These are phyloP conservation scores for Ceratobasidium sp. DNA, from an alignment of 1,284 basidiomycete genomes.

Conservation along the genomic window DNA sequence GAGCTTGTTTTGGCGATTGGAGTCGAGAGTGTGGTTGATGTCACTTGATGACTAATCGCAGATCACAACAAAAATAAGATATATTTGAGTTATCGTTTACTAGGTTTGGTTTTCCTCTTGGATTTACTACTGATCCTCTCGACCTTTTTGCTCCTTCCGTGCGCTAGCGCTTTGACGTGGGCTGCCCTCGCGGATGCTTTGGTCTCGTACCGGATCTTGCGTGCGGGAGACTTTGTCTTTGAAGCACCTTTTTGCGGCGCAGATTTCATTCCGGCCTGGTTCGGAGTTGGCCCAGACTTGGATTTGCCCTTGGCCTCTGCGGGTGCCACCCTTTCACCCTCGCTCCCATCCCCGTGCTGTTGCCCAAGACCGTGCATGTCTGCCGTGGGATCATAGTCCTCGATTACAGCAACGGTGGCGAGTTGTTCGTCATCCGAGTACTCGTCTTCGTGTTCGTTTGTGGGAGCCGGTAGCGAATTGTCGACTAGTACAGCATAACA, in stretches of 20 bases:
- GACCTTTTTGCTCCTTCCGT: constrained; percentile 13
- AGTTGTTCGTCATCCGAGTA: constrained; percentile 81
- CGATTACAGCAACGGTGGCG: constrained; percentile 85
- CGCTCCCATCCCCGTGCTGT: neutral
- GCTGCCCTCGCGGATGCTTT: constrained; percentile 69
- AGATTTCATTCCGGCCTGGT: constrained; percentile 57
- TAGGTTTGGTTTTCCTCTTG: constrained; percentile 12
- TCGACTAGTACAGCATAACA: neutral
- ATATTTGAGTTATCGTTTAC: constrained; percentile 10
- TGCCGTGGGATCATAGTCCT: constrained; percentile 71
- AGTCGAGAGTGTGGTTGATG: constrained; percentile 31
- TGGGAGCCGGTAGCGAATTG: constrained; percentile 1
- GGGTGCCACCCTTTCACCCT: neutral
- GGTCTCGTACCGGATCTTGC: constrained; percentile 69
- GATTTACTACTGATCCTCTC: neutral
- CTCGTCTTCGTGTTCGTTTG: constrained; percentile 67
- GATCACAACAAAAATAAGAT: constrained; percentile 44
- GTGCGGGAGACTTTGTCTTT: constrained; percentile 11
- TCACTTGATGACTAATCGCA: constrained; percentile 44
- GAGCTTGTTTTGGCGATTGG: neutral
- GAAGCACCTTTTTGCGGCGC: neutral
- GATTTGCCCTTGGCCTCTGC: constrained; percentile 51
- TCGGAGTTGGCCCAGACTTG: constrained; percentile 54
- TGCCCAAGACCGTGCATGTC: constrained; percentile 38
- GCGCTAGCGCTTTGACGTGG: constrained; percentile 20